These are phyloP conservation scores for Canavalia gladiata DNA, from an alignment of 306 rosid genomes.

Conservation along the genomic window DNA sequence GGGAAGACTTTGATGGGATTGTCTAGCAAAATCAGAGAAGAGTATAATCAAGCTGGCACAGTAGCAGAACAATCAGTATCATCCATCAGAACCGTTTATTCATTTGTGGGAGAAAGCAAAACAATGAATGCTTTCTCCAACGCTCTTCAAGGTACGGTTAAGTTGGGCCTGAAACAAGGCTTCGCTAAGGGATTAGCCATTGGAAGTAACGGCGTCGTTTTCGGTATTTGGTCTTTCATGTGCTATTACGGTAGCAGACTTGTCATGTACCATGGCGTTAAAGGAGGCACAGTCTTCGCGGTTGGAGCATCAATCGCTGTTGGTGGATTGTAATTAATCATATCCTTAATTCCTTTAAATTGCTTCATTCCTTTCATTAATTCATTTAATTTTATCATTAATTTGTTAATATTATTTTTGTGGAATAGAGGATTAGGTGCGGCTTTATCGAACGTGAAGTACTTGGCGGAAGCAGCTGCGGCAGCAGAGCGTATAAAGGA, in stretches of 20 bases:
- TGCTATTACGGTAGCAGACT: constrained; percentile 74
- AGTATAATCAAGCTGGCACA: constrained; percentile 66
- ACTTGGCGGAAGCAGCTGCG: constrained; percentile 71
- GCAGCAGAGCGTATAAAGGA: constrained; percentile 74
- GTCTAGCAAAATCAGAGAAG: constrained; percentile 67
- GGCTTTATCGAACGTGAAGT: constrained; percentile 70
- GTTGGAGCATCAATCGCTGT: constrained; percentile 75
- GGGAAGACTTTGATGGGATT: constrained; percentile 72
- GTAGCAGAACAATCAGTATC: constrained; percentile 77
- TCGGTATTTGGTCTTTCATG: constrained; percentile 82
- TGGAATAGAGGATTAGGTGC: constrained; percentile 66
- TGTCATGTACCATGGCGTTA: constrained; percentile 78
- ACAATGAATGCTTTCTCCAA: constrained; percentile 63
- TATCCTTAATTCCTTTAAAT: background rate
- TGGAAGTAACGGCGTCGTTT: constrained; percentile 77
- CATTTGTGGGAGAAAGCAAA: constrained; percentile 73
- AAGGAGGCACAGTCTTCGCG: constrained; percentile 78
- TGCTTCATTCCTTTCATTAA: background rate
- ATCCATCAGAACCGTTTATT: constrained; percentile 76
- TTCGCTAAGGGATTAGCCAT: constrained; percentile 81
- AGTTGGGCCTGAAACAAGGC: constrained; percentile 75
- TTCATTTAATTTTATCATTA: background rate
- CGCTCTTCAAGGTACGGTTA: constrained; percentile 65
- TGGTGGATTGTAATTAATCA: constrained; percentile 74
- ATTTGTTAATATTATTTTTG: background rate